phyloP scores from a whole-genome alignment of 441 rosid genomes.

The Eruca vesicaria region DNA sequence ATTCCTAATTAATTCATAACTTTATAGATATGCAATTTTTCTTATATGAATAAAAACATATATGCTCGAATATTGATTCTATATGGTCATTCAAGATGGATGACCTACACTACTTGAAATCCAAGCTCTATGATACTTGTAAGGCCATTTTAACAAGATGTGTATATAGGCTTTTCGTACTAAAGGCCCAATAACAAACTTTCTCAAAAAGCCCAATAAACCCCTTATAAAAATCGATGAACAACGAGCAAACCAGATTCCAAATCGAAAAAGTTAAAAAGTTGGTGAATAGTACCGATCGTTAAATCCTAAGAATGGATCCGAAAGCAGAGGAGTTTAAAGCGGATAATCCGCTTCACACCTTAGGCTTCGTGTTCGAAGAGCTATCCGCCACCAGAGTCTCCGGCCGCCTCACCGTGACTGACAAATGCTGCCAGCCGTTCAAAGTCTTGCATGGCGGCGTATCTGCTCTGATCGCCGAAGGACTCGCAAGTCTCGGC shows the following conservation, averaged over 20 bases:
- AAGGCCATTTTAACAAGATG: not conserved
- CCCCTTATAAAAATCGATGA: not conserved
- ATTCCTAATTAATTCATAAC: not conserved
- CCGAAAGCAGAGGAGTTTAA: slow-evolving; percentile 9
- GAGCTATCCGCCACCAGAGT: slow-evolving; percentile 55
- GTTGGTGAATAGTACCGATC: not conserved
- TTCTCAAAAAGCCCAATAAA: not conserved
- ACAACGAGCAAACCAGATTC: not conserved
- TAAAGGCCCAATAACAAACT: not conserved
- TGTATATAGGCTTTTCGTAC: not conserved
- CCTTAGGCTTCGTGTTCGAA: slow-evolving; percentile 54
- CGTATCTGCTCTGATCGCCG: slow-evolving; percentile 83
- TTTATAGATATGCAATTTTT: not conserved
- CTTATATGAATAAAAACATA: not conserved
- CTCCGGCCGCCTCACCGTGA: slow-evolving; percentile 59
- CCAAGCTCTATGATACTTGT: not conserved
- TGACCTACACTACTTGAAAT: not conserved
- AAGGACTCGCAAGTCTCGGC: slow-evolving; percentile 82
- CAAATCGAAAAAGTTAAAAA: not conserved
- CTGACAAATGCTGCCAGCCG: slow-evolving; percentile 67
- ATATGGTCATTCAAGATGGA: not conserved
- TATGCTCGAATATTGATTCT: not conserved
- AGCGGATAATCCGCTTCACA: slow-evolving; percentile 46
- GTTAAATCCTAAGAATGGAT: slow-evolving; percentile 26
- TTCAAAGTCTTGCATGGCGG: slow-evolving; percentile 96